Evolutionary conservation across 768 basidiomycete species (phyloP).

Genomic region (Termitomyces sp.): DNA sequence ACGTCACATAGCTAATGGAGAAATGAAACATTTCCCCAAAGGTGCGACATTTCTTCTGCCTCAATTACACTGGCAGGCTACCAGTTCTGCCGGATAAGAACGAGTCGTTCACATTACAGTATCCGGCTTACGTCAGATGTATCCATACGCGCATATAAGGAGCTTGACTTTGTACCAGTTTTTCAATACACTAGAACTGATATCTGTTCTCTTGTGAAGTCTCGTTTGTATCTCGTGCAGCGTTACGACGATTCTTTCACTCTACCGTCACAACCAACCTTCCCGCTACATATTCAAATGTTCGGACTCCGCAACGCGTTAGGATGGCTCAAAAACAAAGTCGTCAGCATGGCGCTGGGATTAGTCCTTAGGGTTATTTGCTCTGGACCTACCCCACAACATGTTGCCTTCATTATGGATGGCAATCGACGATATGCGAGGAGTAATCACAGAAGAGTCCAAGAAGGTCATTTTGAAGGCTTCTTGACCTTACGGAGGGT

Average conservation of each 20-base stretch:
- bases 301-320: constrained; percentile 9
- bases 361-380: constrained; percentile 43
- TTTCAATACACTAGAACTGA: too few species aligned
- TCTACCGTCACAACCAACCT: too few species aligned
- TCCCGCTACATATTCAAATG: constrained; percentile 5
- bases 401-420: constrained; percentile 97
- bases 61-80: too few species aligned
- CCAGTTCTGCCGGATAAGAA: too few species aligned
- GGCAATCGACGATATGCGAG: constrained; percentile 92
- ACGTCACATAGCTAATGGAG: background rate
- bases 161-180: too few species aligned
- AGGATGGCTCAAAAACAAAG: constrained; percentile 14
- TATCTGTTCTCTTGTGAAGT: too few species aligned
- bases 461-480: constrained; percentile 81
- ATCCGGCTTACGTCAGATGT: too few species aligned
- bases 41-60: too few species aligned
- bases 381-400: constrained; percentile 80
- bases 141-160: too few species aligned
- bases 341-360: constrained; percentile 6
- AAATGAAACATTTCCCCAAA: constrained; percentile 12
- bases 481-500: constrained; percentile 79
- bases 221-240: too few species aligned
- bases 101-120: too few species aligned
- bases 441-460: constrained; percentile 52
- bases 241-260: too few species aligned